Base-by-base conservation (phyloP, 2,329 filamentous ascomycete genomes). In the Fusarium sp. region DNA sequence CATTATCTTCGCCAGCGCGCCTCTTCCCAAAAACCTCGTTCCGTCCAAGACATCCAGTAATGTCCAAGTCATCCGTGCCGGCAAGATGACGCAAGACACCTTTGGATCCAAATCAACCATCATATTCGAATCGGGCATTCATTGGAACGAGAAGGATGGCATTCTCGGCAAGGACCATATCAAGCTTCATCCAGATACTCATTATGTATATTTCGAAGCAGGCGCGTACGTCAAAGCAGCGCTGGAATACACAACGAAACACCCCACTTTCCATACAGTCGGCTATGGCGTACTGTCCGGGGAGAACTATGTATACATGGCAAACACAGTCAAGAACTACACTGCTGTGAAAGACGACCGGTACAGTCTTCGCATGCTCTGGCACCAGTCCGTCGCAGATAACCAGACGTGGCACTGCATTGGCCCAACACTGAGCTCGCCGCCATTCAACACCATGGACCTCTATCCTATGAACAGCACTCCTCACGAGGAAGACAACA, bases 351-450 rank as follows among this genome's bases (percentile, higher is more conserved):
- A 58, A 3, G 54, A 58, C 4, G 40, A 58, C 7, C 10, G 40
- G 2, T 35, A n/a, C 10, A 49, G 54, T n/a, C 54, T 58, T 1
- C 40, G 54, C 1, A 58, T 58, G 40, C 49, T 58, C 23, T 58
- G 54, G 54, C 54, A 58, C 15, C 54, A 58, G 19, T n/a, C 54
- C 0, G 54, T n/a, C 0, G 15, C 6, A 3, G 8, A 58, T 1
- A 10, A 12, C 1, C 54, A 58, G 15, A 58, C 30, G 8, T 58
- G 54, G 54, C 13, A 35, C n/a, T 58, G 54, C 4, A 18, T 58
- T 4, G 40, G 54, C 0, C 40, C 40, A 28, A 35, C 54, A 1
- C 40, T 58, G 0, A 6, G 6, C 1, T 49, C 30, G 0, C 54
- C 54, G 4, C 54, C 54, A 0, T 58, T 49, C 30, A 58, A 49